Evolutionary conservation across 768 basidiomycete species (phyloP), one percentile per base, ranked within the genome.

Genomic region (Russula sp.): DNA sequence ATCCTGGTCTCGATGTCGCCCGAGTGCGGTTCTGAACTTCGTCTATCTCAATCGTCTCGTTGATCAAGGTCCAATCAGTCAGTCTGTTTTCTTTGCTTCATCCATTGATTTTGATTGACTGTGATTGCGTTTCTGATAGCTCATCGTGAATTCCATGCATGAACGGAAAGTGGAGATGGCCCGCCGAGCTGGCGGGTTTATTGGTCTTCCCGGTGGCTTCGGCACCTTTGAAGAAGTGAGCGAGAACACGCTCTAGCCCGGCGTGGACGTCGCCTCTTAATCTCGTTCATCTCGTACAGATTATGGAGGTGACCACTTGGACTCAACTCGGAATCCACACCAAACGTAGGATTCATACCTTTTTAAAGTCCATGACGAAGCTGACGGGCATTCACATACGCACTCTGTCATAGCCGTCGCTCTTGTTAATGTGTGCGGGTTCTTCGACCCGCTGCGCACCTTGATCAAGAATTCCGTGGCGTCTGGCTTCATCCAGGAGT

Each of bases 281-380:
- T 6, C 20, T 34, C 18, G 16, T 35, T 20, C 47, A 20, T 14
- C 18, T 25, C 46, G 10, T 36, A 5, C 65, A 92, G 88, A 75
- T 92, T n/a, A 73, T 97, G 34, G 96, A 98, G 73, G 94, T 91
- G 64, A 82, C 86, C 14, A 97, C 95, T 0, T 99, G 96, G 96
- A 90, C 90, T 20, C 96, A 98, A 69, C 72, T 97, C 6, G 88
- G 88, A 20, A 87, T 95, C 46, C 90, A 93, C 70, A 79, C 82
- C 58, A 93, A 93, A 75, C 90, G 90, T 90, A 70, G 65, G 83
- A 66, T 10, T 18, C 32, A 61, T 49, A 63, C 65, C 11, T 38
- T 34, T n/a, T 18, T 29, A 38, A 38, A 57, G 20, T n/a, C 47
- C 60, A 4, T 34, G 49, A 6, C 18, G 13, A 52, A 2, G 38